Evolutionary conservation across 140 eudicot genomes (phyloP), one percentile per base, ranked within the genome.

Genomic region (Senecio squalidus): DNA sequence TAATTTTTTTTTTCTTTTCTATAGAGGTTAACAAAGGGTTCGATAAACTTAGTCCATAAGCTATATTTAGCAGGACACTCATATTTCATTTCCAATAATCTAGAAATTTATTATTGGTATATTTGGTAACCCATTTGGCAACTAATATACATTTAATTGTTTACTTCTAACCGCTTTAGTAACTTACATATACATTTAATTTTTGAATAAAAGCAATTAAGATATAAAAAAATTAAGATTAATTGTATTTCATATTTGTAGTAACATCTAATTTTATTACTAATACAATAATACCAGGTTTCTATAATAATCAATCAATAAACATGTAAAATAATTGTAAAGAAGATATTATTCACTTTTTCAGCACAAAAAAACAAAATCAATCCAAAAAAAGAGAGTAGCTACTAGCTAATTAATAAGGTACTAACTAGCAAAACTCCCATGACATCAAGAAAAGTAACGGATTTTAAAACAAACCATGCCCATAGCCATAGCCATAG

Each of bases 341-440:
- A n/a, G n/a, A n/a, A n/a, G n/a, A n/a, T n/a, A n/a, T n/a, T n/a
- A n/a, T n/a, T n/a, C n/a, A n/a, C n/a, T n/a, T n/a, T n/a, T n/a
- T n/a, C n/a, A n/a, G 5, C 22, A 21, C 0, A 23, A 25, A 53
- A 2, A 8, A 29, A 55, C 9, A 15, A 28, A 16, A 16, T 17
- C 16, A 8, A 30, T 28, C 3, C 31, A 9, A n/a, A 9, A 11
- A 25, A 34, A 2, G 11, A 5, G 4, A 27, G n/a, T n/a, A n/a
- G n/a, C n/a, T 4, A 16, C 23, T 54, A 60, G 38, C n/a, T 38
- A 38, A 56, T 55, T 29, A 70, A 63, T 43, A 59, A 69, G 74
- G 25, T 38, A 48, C 61, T 58, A 68, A 48, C 74, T 34, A 48
- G 24, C 68, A 69, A 36, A 58, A 41, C 72, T 27, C 45, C 53